phyloP scores from a whole-genome alignment of 257 asterid genomes.

The Ballota nigra region DNA sequence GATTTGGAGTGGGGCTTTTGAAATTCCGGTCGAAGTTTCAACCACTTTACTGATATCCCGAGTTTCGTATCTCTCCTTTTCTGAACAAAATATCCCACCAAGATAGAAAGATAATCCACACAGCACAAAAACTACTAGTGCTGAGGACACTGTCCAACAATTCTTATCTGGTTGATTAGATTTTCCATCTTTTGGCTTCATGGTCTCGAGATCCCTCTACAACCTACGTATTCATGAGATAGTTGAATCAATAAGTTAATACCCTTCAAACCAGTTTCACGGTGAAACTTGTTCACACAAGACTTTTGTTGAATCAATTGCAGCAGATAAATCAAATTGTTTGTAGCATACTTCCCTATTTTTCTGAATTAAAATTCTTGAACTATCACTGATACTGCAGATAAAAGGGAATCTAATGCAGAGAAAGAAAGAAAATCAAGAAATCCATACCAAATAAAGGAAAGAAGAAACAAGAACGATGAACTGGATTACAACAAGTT shows the following conservation, averaged over 20 bases:
- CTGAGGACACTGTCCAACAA: conserved; percentile 39
- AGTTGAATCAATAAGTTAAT: too few relatives aligned
- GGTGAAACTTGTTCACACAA: too few relatives aligned
- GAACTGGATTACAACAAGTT: neutral
- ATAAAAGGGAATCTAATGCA: neutral
- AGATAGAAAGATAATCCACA: conserved; percentile 71
- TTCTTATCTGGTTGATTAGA: conserved; percentile 34
- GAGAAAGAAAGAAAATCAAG: neutral
- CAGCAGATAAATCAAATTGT: conserved; percentile 9
- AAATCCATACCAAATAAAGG: neutral
- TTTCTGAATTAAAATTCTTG: neutral
- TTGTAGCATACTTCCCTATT: neutral
- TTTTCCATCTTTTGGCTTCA: conserved; percentile 54
- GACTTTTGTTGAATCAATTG: too few relatives aligned
- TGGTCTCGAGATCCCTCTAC: conserved; percentile 28
- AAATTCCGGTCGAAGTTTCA: conserved; percentile 22
- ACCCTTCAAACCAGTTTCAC: too few relatives aligned
- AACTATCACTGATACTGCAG: neutral
- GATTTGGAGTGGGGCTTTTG: conserved; percentile 30
- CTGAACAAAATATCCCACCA: conserved; percentile 61
- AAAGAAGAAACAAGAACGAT: neutral
- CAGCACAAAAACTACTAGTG: conserved; percentile 40
- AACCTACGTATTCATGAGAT: conserved; percentile 21
- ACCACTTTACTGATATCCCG: conserved; percentile 34
- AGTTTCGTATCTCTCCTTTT: conserved; percentile 32